phyloP scores from a whole-genome alignment of 305 asterid genomes.

The Fraxinus albicans region DNA sequence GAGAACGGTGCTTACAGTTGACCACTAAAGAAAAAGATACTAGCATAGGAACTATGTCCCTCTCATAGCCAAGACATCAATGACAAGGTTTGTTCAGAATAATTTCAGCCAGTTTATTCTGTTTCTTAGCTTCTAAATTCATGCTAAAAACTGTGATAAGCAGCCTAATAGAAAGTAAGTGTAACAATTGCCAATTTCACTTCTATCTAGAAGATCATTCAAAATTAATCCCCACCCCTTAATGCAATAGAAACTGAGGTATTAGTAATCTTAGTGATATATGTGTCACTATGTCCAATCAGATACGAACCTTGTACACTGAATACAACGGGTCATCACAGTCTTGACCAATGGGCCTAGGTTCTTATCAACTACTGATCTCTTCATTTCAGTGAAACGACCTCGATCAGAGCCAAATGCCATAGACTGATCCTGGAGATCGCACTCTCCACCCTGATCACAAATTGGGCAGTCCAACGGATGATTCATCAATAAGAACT shows the following conservation, averaged over 20 bases:
- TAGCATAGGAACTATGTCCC: slow-evolving; percentile 12
- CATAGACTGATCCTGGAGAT: slow-evolving; percentile 98
- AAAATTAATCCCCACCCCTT: slow-evolving; percentile 8
- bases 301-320: slow-evolving; percentile 77
- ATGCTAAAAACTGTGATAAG: slow-evolving; percentile 3
- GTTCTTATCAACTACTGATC: slow-evolving; percentile 98
- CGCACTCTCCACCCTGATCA: slow-evolving; percentile 99
- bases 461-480: slow-evolving; percentile 91
- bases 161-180: not conserved
- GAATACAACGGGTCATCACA: slow-evolving; percentile 98
- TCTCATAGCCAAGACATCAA: not conserved
- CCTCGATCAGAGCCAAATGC: slow-evolving; percentile 98
- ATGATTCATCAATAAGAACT: slow-evolving; percentile 90
- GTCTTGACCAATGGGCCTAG: slow-evolving; percentile 97
- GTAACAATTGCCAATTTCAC: not conserved
- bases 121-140: slow-evolving; percentile 19
- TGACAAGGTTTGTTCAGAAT: not conserved
- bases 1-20: not conserved
- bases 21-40: slow-evolving; percentile 1
- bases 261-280: not conserved
- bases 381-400: slow-evolving; percentile 88
- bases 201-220: slow-evolving; percentile 1
- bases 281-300: slow-evolving; percentile 4
- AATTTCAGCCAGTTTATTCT: not conserved
- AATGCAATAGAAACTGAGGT: not conserved